Base-by-base conservation (phyloP, 1,284 basidiomycete genomes). In the Trametes pubescens region DNA sequence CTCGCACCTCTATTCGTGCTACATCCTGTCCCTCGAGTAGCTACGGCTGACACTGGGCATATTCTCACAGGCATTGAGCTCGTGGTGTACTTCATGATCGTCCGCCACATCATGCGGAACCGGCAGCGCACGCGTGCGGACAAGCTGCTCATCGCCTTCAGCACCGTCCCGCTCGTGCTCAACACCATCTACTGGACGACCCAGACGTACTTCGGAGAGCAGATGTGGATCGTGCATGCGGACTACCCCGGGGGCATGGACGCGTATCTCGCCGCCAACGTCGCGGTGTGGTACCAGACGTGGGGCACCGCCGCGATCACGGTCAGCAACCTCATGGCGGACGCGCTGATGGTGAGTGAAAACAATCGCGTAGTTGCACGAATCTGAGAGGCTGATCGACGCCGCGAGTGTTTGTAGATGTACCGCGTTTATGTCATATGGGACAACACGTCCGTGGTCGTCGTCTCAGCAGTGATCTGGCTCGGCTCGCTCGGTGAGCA, bases 251-350 rank as follows among this genome's bases (percentile, higher is more conserved):
- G 67, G 5, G 67, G 69, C 2, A 47, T 51, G 53, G 62, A 51
- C 21, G 59, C 61, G 7, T 71, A 66, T 22, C 44, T 69, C 35
- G 57, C 1, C 14, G 62, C 48, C 46, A 26, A 63, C 44, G 65
- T 61, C 13, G 49, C 61, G 16, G 62, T 70, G 1, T 70, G 69
- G 69, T 70, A 70, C 53, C 62, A 70, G 55, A 70, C 67, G 18
- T 48, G 60, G 57, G 67, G 61, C 3, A 61, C 64, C 2, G 57
- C 67, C 2, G 61, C 65, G 14, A 46, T 52, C 18, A 55, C 64
- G 46, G n/a, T 58, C 10, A 44, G 49, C 57, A 46, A 67, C n/a
- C 40, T 68, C 13, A 22, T 67, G 34, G 55, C 43, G 16, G 69
- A 67, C 43, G 64, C 47, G 14, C 38, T 67, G 6, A 61, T 68